A percentile compares a stretch with the other conserved stretches of the same genome.
Conservation (phyloP, 1,139 yeast species). For the Candida tunisiensis region DNA sequence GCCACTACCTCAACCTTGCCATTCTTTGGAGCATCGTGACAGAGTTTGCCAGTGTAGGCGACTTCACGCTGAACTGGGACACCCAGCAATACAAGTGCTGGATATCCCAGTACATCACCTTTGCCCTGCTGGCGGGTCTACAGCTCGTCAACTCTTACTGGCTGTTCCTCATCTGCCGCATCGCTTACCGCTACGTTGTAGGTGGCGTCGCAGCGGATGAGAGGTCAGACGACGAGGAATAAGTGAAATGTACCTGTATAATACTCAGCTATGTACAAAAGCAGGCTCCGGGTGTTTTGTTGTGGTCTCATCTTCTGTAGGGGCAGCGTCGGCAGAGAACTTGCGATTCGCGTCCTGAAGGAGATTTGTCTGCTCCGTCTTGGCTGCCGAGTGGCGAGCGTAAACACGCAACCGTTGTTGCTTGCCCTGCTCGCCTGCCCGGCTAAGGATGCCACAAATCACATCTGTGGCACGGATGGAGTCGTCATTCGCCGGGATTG, state of each 20-base stretch:
- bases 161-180: slow-evolving; percentile 69
- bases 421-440: slow-evolving; percentile 71
- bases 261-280: too few species aligned
- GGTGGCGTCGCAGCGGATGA: slow-evolving; percentile 61
- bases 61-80: slow-evolving; percentile 67
- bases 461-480: slow-evolving; percentile 69
- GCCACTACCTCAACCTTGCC: slow-evolving; percentile 70
- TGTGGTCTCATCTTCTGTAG: too few species aligned
- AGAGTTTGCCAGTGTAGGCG: slow-evolving; percentile 74
- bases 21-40: slow-evolving; percentile 82
- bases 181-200: slow-evolving; percentile 42
- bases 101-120: slow-evolving; percentile 85
- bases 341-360: too few species aligned
- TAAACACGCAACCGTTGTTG: slow-evolving; percentile 33
- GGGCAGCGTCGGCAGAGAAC: too few species aligned
- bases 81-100: slow-evolving; percentile 93
- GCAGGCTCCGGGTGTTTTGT: too few species aligned
- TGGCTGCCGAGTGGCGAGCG: slow-evolving; percentile 4
- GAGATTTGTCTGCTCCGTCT: too few species aligned
- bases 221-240: slow-evolving; percentile 76
- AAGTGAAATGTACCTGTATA: too few species aligned
- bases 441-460: slow-evolving; percentile 67
- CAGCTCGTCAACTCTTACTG: slow-evolving; percentile 80
- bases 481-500: slow-evolving; percentile 94
- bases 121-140: slow-evolving; percentile 55